Conservation (phyloP, 106 monocot genomes). For the Apostasia shenzhenica region DNA sequence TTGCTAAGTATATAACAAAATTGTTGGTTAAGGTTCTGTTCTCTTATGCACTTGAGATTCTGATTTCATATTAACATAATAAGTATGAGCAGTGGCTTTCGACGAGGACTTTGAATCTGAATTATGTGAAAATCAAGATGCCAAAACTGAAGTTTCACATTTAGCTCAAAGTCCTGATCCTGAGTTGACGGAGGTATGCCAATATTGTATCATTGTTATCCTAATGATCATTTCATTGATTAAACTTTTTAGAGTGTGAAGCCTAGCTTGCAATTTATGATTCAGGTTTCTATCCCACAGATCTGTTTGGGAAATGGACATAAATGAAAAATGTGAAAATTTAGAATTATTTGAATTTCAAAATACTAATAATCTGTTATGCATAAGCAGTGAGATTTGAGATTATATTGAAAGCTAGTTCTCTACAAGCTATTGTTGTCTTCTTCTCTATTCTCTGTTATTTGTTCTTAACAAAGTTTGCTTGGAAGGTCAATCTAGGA, state of each 20-base stretch:
- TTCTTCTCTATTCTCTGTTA: too few relatives aligned
- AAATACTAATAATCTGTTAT: too few relatives aligned
- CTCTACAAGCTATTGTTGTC: too few relatives aligned
- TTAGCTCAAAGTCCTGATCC: constrained; percentile 69
- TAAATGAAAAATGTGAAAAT: too few relatives aligned
- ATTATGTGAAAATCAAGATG: constrained; percentile 76
- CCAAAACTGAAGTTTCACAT: constrained; percentile 62
- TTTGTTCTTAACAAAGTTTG: too few relatives aligned
- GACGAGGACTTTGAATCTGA: constrained; percentile 99
- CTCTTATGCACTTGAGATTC: not conserved
- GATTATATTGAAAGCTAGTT: too few relatives aligned
- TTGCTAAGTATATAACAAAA: not conserved
- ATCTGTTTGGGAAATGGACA: too few relatives aligned
- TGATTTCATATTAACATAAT: not conserved
- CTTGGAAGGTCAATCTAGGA: too few relatives aligned
- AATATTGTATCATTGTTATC: not conserved
- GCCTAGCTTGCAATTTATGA: too few relatives aligned
- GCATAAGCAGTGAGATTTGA: too few relatives aligned
- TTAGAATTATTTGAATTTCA: too few relatives aligned
- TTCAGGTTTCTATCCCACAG: too few relatives aligned
- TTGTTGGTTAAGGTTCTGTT: not conserved
- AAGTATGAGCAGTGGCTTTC: constrained; percentile 61
- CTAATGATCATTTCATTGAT: not conserved
- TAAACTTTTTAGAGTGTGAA: not conserved
- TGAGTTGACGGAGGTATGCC: constrained; percentile 77